phyloP scores from a whole-genome alignment of 495 filamentous ascomycete species.

The Pseudevernia furfuracea region DNA sequence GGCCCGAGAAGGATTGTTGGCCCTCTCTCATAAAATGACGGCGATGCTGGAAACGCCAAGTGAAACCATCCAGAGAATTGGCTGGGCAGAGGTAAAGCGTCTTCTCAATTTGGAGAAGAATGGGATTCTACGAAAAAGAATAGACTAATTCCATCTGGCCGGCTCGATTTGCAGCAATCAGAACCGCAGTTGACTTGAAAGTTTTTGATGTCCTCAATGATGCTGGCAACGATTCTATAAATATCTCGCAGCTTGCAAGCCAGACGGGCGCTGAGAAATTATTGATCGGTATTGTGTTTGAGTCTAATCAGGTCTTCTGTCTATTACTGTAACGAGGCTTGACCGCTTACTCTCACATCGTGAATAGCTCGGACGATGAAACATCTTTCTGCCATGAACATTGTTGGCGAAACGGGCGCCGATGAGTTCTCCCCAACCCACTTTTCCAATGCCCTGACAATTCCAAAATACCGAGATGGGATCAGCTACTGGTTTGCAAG shows the following conservation, averaged over 20 bases:
- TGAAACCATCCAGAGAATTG: background rate
- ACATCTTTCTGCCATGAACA: conserved; percentile 36
- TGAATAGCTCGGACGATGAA: conserved; percentile 20
- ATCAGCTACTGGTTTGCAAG: conserved; percentile 12
- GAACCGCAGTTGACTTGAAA: background rate
- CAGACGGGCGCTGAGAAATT: background rate
- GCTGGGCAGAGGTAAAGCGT: background rate
- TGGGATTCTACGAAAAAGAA: background rate
- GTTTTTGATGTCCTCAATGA: background rate
- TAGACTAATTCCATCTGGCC: background rate
- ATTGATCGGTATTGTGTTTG: background rate
- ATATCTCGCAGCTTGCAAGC: background rate
- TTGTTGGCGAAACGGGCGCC: conserved; percentile 30
- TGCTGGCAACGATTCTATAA: background rate
- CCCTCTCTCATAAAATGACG: background rate
- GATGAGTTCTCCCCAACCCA: conserved; percentile 34
- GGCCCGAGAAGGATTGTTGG: background rate
- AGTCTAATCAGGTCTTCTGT: background rate
- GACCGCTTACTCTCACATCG: background rate
- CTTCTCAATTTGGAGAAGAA: background rate
- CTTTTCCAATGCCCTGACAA: conserved; percentile 32
- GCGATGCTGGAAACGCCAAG: background rate
- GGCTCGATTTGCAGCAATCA: background rate
- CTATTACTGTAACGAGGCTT: background rate
- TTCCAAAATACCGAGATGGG: conserved; percentile 26